Evolutionary conservation across 768 basidiomycete species (phyloP), one percentile per base, ranked within the genome.

Genomic region (Thelephora aurantiotincta): DNA sequence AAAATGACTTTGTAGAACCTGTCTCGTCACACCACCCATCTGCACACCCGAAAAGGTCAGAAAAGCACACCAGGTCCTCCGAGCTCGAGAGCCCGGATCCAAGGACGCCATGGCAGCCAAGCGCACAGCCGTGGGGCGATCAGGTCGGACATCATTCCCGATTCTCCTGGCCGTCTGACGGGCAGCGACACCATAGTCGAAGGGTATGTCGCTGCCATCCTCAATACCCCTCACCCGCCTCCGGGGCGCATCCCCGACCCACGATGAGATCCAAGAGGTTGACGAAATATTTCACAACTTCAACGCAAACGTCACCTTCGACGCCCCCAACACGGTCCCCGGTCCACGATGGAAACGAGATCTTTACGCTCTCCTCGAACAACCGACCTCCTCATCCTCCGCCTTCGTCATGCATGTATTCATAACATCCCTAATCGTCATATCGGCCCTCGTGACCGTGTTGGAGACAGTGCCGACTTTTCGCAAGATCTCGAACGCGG

Each of bases 401-500:
- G 90, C 90, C 0, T 89, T 92, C 60, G 58, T 84, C 20, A 59
- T 91, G 1, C 85, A 91, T 60, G 65, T 84, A 53, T 59, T 77
- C 44, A 77, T 75, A 23, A 89, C 85, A 0, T 71, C 70, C 11
- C 68, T 86, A 36, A 91, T 93, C 51, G 58, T 87, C 2, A 61
- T 82, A 51, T 84, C 82, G 1, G 86, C 86, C 1, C 52, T 84
- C 35, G 75, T 89, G 22, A 89, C 86, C 0, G 69, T 87, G 3
- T 65, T 89, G 20, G 86, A 89, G 61, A 89, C 87, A 0, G 78
- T 89, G 1, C 86, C 83, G 0, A 72, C 75, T 1, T 79, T 88
- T 52, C 84, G 84, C 58, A 71, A 73, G 9, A 76, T 80, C 2
- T 74, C 78, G 2, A 76, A 73, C 12, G 68, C 78, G 34, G 67